phyloP scores from a whole-genome alignment of 192 early-diverging fungal species.

The Podochytrium sp. region DNA sequence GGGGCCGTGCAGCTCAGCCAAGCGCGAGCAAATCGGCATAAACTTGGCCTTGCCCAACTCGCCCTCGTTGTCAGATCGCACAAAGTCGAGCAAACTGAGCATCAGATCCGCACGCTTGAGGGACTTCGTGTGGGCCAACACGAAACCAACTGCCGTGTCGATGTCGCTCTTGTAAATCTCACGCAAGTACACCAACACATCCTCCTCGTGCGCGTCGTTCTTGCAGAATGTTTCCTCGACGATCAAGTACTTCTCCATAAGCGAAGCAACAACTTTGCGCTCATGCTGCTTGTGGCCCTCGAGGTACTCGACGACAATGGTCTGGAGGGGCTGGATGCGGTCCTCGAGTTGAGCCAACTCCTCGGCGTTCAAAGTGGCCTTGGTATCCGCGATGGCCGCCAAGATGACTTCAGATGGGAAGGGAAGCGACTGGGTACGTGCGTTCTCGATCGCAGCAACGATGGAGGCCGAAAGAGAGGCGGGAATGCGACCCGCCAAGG shows the following conservation, averaged over 20 bases:
- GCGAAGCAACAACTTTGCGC: slow-evolving; percentile 67
- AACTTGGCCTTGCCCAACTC: slow-evolving; percentile 69
- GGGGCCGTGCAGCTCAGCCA: slow-evolving; percentile 78
- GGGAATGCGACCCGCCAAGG: slow-evolving; percentile 86
- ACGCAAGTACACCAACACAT: slow-evolving; percentile 82
- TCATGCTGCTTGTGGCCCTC: slow-evolving; percentile 79
- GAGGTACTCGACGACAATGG: slow-evolving; percentile 71
- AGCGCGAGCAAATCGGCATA: slow-evolving; percentile 73
- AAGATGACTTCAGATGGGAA: slow-evolving; percentile 80
- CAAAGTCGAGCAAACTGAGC: slow-evolving; percentile 76
- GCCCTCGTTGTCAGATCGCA: slow-evolving; percentile 62
- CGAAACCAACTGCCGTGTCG: slow-evolving; percentile 35
- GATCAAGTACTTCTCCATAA: slow-evolving; percentile 84
- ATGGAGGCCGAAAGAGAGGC: slow-evolving; percentile 49
- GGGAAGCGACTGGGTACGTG: slow-evolving; percentile 1
- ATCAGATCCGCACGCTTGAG: slow-evolving; percentile 70
- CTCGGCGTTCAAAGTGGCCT: slow-evolving; percentile 46
- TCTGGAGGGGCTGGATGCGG: slow-evolving; percentile 67
- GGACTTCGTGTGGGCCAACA: slow-evolving; percentile 86
- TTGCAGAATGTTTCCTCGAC: slow-evolving; percentile 79
- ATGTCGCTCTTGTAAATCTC: slow-evolving; percentile 84
- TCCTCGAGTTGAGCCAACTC: slow-evolving; percentile 64
- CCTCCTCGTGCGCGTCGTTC: slow-evolving; percentile 74
- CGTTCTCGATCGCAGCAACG: slow-evolving; percentile 27
- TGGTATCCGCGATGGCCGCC: slow-evolving; percentile 58